Percentiles rank a stretch among this genome's conserved stretches.
Conservation (phyloP, 192 early-diverging fungal species). For the Pilobolus umbonatus region DNA sequence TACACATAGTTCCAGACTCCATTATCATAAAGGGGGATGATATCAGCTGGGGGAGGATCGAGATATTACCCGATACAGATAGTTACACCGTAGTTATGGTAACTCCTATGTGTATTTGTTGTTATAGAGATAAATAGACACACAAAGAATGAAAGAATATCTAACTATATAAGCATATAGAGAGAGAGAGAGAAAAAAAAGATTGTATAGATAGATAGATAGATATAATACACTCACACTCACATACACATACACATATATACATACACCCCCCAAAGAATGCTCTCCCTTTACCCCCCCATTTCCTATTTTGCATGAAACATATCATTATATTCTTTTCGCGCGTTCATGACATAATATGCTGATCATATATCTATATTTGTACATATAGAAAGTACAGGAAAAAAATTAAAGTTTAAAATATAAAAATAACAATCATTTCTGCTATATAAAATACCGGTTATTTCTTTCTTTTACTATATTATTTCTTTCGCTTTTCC, state of each 20-base stretch:
- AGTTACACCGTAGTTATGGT: no score
- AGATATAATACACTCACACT: no score
- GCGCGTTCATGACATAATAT: constrained; percentile 18
- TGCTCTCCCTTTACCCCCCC: constrained; percentile 11
- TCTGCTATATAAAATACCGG: neutral
- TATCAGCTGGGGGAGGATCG: no score
- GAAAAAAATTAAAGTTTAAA: constrained; percentile 11
- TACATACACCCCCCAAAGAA: constrained; percentile 25
- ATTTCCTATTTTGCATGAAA: constrained; percentile 36
- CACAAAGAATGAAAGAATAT: neutral
- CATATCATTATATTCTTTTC: constrained; percentile 17
- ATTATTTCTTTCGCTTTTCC: neutral
- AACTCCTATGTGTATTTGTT: no score
- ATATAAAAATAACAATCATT: constrained; percentile 10
- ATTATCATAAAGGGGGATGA: no score
- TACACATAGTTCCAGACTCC: no score
- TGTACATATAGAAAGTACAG: no score
- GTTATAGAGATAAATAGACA: no score
- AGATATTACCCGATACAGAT: no score
- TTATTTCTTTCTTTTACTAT: constrained; percentile 12
- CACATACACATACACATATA: no score
- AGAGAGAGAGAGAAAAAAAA: neutral
- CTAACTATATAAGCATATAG: neutral
- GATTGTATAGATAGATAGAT: neutral
- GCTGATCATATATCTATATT: constrained; percentile 26